phyloP scores from a whole-genome alignment of 163 green algal species.

The Prototheca wickerhamii region DNA sequence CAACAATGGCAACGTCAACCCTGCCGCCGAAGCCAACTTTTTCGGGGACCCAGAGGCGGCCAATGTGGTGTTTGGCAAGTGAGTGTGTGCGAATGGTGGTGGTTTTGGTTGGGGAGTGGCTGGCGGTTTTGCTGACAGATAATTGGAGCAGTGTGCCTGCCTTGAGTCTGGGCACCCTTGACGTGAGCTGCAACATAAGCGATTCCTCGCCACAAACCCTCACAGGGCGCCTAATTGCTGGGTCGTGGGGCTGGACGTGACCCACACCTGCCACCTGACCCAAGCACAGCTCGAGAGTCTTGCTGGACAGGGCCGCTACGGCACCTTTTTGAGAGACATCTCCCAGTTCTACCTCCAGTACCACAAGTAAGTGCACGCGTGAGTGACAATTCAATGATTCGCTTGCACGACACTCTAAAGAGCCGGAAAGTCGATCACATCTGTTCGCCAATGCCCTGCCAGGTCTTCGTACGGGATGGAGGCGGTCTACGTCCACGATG shows the following conservation, averaged over 20 bases:
- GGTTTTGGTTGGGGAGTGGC: not conserved
- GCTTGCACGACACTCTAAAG: too few species aligned
- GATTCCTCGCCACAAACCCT: not conserved
- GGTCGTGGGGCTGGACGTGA: slow-evolving; percentile 74
- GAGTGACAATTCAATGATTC: not conserved
- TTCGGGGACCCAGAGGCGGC: slow-evolving; percentile 78
- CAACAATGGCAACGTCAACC: slow-evolving; percentile 82
- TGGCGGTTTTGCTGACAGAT: too few species aligned
- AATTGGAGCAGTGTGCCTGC: too few species aligned
- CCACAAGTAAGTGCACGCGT: slow-evolving; percentile 36
- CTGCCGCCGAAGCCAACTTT: slow-evolving; percentile 85
- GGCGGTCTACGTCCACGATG: slow-evolving; percentile 64
- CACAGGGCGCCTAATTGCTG: slow-evolving; percentile 20
- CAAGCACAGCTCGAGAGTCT: slow-evolving; percentile 33
- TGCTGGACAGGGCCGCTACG: slow-evolving; percentile 39
- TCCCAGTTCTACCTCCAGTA: slow-evolving; percentile 78
- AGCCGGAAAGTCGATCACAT: too few species aligned
- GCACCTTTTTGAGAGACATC: slow-evolving; percentile 57
- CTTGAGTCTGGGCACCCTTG: too few species aligned
- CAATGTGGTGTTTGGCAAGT: slow-evolving; percentile 60
- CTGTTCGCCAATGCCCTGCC: too few species aligned
- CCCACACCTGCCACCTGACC: slow-evolving; percentile 42
- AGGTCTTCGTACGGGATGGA: slow-evolving; percentile 40
- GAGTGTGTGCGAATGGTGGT: not conserved
- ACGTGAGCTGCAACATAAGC: too few species aligned